Evolutionary conservation across 352 stramenopile species (phyloP).

Genomic region (Globisporangium solare): DNA sequence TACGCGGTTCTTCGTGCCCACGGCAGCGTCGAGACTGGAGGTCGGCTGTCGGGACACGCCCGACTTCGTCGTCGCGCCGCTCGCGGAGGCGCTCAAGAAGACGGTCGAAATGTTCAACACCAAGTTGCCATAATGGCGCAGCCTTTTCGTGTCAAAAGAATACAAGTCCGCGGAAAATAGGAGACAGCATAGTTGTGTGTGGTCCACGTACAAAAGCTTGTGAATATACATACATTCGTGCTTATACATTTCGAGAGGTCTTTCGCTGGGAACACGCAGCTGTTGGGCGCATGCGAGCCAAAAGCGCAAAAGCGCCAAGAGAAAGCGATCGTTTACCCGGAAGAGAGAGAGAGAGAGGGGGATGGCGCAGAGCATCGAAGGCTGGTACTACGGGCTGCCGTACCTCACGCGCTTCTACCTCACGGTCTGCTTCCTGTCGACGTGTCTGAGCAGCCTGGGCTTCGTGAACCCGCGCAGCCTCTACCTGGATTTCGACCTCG

Average conservation of each 20-base stretch:
- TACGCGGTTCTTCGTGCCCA: constrained; percentile 84
- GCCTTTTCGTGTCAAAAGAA: no score
- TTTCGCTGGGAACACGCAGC: background rate
- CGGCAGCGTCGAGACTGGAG: constrained; percentile 68
- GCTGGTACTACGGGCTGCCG: constrained; percentile 82
- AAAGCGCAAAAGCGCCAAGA: background rate
- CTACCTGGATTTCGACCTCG: constrained; percentile 82
- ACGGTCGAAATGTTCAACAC: constrained; percentile 85
- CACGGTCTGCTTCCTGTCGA: constrained; percentile 79
- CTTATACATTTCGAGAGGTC: background rate
- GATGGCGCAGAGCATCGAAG: constrained; percentile 76
- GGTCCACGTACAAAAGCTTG: background rate
- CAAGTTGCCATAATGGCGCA: constrained; percentile 27
- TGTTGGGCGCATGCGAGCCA: background rate
- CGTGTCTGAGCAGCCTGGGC: constrained; percentile 69
- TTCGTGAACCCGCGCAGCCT: constrained; percentile 78
- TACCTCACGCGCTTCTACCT: constrained; percentile 86
- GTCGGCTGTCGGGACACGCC: constrained; percentile 77
- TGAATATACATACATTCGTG: background rate
- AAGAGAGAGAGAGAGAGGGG: constrained; percentile 1
- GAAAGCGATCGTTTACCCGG: background rate
- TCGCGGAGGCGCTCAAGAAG: constrained; percentile 72
- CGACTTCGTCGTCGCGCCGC: constrained; percentile 68
- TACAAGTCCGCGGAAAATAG: no score
- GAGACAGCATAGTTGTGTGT: background rate